These are phyloP conservation scores for Kwoniella europaea DNA, from an alignment of 768 basidiomycete species.

Conservation along the genomic window DNA sequence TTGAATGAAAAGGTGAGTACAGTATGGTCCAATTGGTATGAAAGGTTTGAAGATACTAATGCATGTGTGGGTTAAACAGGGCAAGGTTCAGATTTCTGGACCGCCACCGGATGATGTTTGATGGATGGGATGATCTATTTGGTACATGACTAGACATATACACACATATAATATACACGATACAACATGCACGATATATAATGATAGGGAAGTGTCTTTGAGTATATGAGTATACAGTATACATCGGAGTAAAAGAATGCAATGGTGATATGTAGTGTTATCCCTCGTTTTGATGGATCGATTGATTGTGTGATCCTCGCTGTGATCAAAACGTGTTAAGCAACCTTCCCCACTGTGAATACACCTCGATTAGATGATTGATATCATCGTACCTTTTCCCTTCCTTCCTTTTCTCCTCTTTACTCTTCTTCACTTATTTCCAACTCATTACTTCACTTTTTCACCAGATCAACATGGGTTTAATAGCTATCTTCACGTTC, in stretches of 20 bases:
- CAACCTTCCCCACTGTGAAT: too few species aligned
- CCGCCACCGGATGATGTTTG: conserved; percentile 51
- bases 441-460: neutral
- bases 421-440: too few species aligned
- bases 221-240: too few species aligned
- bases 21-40: neutral
- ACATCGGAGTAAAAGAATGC: too few species aligned
- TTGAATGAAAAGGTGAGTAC: conserved; percentile 44
- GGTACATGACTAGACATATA: neutral
- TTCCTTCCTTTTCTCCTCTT: neutral
- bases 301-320: neutral
- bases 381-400: neutral
- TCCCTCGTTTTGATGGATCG: neutral
- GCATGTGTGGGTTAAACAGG: conserved; percentile 30
- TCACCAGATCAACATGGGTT: too few species aligned
- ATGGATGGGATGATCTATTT: neutral
- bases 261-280: too few species aligned
- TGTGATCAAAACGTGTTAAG: neutral
- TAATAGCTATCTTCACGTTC: too few species aligned
- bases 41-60: neutral
- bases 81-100: conserved; percentile 55
- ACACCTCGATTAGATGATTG: neutral
- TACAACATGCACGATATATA: neutral
- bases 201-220: too few species aligned
- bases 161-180: neutral